Percentiles rank a stretch among this genome's conserved stretches.
phyloP scores from a whole-genome alignment of 192 early-diverging fungal genomes.

The Backusella tarrabulga region DNA sequence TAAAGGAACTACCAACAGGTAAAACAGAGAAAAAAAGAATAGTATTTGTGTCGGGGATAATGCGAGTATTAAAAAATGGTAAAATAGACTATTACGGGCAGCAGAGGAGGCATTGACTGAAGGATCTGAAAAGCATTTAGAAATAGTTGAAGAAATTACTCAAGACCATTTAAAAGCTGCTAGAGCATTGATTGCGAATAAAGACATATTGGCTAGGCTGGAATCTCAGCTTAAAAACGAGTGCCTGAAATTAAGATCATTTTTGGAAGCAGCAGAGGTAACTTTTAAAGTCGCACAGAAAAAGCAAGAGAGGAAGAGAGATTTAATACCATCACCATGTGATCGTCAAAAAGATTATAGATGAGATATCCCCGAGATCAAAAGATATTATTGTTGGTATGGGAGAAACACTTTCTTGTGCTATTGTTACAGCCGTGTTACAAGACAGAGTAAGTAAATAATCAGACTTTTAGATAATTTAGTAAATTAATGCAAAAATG shows the following conservation, averaged over 20 bases:
- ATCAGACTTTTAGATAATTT: not conserved
- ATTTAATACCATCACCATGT: not conserved
- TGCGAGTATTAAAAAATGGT: not conserved
- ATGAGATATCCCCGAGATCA: conserved; percentile 91
- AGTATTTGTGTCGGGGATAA: not conserved
- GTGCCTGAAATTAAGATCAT: conserved; percentile 70
- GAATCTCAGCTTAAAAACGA: conserved; percentile 62
- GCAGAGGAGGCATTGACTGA: conserved; percentile 28
- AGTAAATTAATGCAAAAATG: not conserved
- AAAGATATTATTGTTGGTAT: conserved; percentile 84
- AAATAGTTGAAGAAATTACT: conserved; percentile 77
- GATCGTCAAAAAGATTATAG: conserved; percentile 59
- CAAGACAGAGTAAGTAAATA: conserved; percentile 38
- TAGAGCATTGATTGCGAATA: conserved; percentile 43
- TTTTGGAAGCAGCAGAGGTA: conserved; percentile 82
- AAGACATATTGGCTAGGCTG: conserved; percentile 39
- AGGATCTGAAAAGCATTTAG: conserved; percentile 45
- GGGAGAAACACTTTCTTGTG: conserved; percentile 87
- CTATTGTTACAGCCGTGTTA: conserved; percentile 74
- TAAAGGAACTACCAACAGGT: conserved; percentile 83
- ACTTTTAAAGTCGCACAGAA: not conserved
- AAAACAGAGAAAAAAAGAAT: not conserved
- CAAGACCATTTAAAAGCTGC: conserved; percentile 68
- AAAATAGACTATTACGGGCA: conserved; percentile 44
- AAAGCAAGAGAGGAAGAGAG: not conserved